These are phyloP conservation scores for Auxenochlorella pyrenoidosa DNA, from an alignment of 139 green algal genomes.

Conservation along the genomic window DNA sequence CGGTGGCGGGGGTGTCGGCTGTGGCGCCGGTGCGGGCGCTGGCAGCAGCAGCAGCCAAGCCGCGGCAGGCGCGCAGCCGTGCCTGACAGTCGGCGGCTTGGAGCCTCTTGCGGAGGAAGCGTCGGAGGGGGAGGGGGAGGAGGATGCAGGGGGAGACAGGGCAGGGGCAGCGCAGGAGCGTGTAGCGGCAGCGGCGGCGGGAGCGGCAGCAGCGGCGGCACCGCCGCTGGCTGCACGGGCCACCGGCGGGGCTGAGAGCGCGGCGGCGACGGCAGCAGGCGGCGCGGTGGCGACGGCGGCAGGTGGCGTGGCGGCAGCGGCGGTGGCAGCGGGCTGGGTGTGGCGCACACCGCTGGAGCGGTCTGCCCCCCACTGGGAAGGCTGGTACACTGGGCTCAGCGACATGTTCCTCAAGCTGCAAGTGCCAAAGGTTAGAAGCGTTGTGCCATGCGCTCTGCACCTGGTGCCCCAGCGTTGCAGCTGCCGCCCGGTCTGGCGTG, in stretches of 20 bases:
- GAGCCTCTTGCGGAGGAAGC: conserved; percentile 8
- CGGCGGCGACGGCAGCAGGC: conserved; percentile 12
- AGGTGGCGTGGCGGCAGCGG: background rate
- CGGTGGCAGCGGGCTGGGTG: conserved; percentile 46
- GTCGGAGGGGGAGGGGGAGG: background rate
- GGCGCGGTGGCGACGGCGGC: background rate
- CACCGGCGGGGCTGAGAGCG: too few relatives aligned
- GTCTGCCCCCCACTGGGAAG: conserved; percentile 82
- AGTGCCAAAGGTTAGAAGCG: conserved; percentile 75
- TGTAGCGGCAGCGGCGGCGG: background rate
- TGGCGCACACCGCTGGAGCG: conserved; percentile 81
- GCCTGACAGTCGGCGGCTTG: background rate
- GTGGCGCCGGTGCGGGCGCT: too few relatives aligned
- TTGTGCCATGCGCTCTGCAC: background rate
- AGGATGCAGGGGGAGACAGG: background rate
- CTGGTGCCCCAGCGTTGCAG: background rate
- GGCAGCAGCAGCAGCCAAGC: too few relatives aligned
- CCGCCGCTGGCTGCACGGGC: too few relatives aligned
- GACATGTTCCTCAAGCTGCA: conserved; percentile 77
- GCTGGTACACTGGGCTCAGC: conserved; percentile 89
- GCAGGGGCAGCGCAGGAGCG: background rate
- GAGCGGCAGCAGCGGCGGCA: background rate
- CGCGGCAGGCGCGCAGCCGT: background rate
- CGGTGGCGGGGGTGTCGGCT: too few relatives aligned
- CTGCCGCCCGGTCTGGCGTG: too few relatives aligned